Percentiles rank a stretch among this genome's conserved stretches.
phyloP scores from a whole-genome alignment of 2,329 filamentous ascomycete genomes.

The Paramyrothecium sp. region DNA sequence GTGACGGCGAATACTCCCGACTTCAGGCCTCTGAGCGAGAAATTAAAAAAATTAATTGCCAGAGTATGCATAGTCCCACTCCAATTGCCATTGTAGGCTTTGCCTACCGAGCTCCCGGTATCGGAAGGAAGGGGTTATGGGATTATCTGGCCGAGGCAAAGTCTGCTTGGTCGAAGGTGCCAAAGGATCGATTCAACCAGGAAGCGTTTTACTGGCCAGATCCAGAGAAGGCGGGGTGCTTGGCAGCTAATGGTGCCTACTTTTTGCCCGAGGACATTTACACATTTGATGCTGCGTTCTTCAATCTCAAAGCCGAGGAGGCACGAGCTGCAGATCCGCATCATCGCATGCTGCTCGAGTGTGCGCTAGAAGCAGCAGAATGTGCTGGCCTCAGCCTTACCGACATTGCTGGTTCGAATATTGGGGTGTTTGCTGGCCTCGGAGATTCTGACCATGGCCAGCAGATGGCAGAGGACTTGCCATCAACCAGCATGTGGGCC shows the following conservation, averaged over 20 bases:
- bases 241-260: conserved; percentile 12
- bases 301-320: conserved; percentile 17
- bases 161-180: conserved; percentile 33
- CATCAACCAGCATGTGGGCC: conserved; percentile 13
- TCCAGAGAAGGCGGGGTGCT: conserved; percentile 7
- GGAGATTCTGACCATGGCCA: conserved; percentile 46
- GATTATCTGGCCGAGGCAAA: conserved; percentile 15
- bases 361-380: conserved; percentile 17
- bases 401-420: conserved; percentile 12
- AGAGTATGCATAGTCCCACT: no score
- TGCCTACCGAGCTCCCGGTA: conserved; percentile 8
- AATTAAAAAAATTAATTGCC: no score
- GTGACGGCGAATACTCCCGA: no score
- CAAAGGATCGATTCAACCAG: conserved; percentile 43
- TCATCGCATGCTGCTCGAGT: conserved; percentile 17
- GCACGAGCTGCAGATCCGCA: conserved; percentile 24
- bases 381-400: conserved; percentile 28
- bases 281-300: conserved; percentile 19
- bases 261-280: conserved; percentile 19
- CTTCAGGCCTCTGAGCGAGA: no score
- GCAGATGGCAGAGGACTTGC: conserved; percentile 38
- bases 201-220: conserved; percentile 31
- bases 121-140: conserved; percentile 9
- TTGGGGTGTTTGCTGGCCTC: conserved; percentile 34
- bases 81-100: conserved; percentile 9